Conservation (phyloP, 2,329 filamentous ascomycete species). For the Amphichorda felina region DNA sequence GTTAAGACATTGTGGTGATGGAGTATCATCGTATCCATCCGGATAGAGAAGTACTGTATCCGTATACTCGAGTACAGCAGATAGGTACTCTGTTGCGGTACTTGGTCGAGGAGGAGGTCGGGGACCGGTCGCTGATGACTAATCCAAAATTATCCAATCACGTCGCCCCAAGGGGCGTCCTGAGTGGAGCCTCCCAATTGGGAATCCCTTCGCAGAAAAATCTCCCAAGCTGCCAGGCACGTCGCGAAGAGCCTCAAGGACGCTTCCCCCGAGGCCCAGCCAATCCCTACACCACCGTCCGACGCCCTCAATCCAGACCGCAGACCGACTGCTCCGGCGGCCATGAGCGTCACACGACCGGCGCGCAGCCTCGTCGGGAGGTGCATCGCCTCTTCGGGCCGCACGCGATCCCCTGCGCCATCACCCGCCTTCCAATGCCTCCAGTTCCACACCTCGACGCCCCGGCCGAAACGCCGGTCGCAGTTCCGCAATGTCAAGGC, state of each 20-base stretch:
- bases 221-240: not conserved
- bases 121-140: no score
- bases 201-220: conserved; percentile 1
- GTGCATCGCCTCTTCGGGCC: conserved; percentile 23
- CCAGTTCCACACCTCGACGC: conserved; percentile 39
- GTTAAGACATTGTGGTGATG: no score
- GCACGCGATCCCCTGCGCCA: conserved; percentile 1
- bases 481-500: conserved; percentile 42
- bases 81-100: no score
- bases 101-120: no score
- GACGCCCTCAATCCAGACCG: not conserved
- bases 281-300: not conserved
- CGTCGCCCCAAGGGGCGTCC: not conserved
- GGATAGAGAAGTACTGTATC: no score
- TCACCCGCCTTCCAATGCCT: conserved; percentile 18
- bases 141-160: conserved; percentile 1
- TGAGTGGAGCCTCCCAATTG: not conserved
- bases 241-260: not conserved
- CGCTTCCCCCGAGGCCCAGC: not conserved
- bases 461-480: conserved; percentile 32
- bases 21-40: no score
- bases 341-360: conserved; percentile 44
- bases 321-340: conserved; percentile 10
- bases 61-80: no score
- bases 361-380: conserved; percentile 40